Conservation (phyloP, 176 grass and related monocot genomes). For the Oryza glaberrima region DNA sequence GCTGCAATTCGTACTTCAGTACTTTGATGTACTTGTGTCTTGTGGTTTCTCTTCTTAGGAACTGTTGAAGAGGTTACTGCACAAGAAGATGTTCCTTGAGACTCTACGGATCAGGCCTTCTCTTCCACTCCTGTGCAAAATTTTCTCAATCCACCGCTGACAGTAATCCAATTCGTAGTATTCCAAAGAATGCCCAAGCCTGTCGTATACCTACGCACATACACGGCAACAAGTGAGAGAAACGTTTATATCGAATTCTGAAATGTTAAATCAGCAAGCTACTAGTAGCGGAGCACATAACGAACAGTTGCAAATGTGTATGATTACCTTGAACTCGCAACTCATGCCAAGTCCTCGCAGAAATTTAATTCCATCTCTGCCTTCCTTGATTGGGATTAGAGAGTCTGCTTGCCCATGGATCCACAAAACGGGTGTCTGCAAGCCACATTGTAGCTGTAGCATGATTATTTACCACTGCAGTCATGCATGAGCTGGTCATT, state of each 20-base stretch:
- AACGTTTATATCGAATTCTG: too few relatives aligned
- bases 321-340: constrained; percentile 44
- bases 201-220: constrained; percentile 27
- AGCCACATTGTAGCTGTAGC: not conserved
- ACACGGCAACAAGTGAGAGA: not conserved
- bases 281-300: too few relatives aligned
- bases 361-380: constrained; percentile 32
- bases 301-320: too few relatives aligned
- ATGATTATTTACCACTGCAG: not conserved
- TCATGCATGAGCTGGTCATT: not conserved
- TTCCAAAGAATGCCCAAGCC: constrained; percentile 28
- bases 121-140: not conserved
- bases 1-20: too few relatives aligned
- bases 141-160: constrained; percentile 11
- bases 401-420: constrained; percentile 39
- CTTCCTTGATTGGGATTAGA: constrained; percentile 33
- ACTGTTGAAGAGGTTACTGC: not conserved
- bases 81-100: not conserved
- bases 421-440: constrained; percentile 49
- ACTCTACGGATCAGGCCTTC: not conserved
- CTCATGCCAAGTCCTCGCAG: constrained; percentile 22
- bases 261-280: too few relatives aligned
- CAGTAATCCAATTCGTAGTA: constrained; percentile 41
- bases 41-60: not conserved
- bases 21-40: too few relatives aligned